These are phyloP conservation scores for Vigna nakashimae DNA, from an alignment of 306 rosid genomes.

Conservation along the genomic window DNA sequence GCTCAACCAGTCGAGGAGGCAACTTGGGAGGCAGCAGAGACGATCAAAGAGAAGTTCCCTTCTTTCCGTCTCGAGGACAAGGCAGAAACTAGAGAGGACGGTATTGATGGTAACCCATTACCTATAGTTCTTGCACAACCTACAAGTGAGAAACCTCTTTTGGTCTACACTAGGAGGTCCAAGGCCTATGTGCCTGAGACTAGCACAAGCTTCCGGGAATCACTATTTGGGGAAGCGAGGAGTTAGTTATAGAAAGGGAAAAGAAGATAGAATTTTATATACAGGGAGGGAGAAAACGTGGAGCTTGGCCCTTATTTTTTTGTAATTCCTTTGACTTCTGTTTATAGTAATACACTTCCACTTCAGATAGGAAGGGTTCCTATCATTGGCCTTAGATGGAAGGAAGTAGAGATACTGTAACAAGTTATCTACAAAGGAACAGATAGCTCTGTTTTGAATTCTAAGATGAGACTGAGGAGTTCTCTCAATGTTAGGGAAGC, in stretches of 20 bases:
- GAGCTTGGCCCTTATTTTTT: background rate
- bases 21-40: constrained; percentile 6
- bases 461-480: background rate
- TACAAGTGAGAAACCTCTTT: background rate
- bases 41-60: background rate
- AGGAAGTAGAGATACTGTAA: background rate
- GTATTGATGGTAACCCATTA: background rate
- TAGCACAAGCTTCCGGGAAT: background rate
- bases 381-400: constrained; percentile 2
- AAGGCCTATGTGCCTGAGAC: background rate
- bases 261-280: background rate
- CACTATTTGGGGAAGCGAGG: background rate
- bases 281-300: background rate
- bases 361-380: background rate
- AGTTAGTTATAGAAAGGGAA: background rate
- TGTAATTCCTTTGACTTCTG: background rate
- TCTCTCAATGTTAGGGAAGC: background rate
- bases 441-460: background rate
- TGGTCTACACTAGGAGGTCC: background rate
- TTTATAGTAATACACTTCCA: background rate
- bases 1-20: background rate
- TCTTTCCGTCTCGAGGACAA: background rate
- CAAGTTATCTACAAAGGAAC: background rate
- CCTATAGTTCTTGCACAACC: background rate
- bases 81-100: background rate